These are phyloP conservation scores for Trichoderma aggressivum DNA, from an alignment of 2,329 filamentous ascomycete species.

Conservation along the genomic window DNA sequence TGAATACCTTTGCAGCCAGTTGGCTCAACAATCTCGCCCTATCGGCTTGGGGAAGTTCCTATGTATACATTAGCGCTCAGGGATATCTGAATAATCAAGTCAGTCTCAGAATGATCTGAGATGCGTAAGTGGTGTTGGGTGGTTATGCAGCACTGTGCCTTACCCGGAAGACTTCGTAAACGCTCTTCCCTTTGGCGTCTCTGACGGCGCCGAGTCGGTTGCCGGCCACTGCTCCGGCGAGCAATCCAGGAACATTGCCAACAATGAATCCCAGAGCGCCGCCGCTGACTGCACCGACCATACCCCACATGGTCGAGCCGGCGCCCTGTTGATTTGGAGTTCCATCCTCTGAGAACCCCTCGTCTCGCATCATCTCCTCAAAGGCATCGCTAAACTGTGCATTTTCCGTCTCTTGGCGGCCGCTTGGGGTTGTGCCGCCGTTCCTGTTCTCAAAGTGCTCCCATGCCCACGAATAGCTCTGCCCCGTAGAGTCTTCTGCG, in stretches of 20 bases:
- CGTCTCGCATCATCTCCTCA: slow-evolving; percentile 84
- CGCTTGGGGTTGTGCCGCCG: slow-evolving; percentile 35
- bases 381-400: slow-evolving; percentile 87
- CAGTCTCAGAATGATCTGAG: slow-evolving; percentile 16
- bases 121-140: neutral
- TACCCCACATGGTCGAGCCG: slow-evolving; percentile 78
- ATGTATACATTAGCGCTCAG: slow-evolving; percentile 14
- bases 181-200: slow-evolving; percentile 90
- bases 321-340: slow-evolving; percentile 40
- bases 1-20: slow-evolving; percentile 82
- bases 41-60: slow-evolving; percentile 80
- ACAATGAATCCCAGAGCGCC: slow-evolving; percentile 93
- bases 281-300: slow-evolving; percentile 82
- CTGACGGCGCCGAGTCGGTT: slow-evolving; percentile 87
- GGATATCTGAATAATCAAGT: slow-evolving; percentile 5
- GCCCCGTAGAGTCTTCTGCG: slow-evolving; percentile 40
- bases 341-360: slow-evolving; percentile 73
- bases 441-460: slow-evolving; percentile 51
- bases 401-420: slow-evolving; percentile 56
- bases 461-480: slow-evolving; percentile 75
- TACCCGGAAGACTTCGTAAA: slow-evolving; percentile 80
- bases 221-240: slow-evolving; percentile 88
- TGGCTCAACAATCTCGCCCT: slow-evolving; percentile 78
- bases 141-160: slow-evolving; percentile 22
- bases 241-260: slow-evolving; percentile 81